These are phyloP conservation scores for Pulveroboletus sp. DNA, from an alignment of 768 basidiomycete species.

Conservation along the genomic window DNA sequence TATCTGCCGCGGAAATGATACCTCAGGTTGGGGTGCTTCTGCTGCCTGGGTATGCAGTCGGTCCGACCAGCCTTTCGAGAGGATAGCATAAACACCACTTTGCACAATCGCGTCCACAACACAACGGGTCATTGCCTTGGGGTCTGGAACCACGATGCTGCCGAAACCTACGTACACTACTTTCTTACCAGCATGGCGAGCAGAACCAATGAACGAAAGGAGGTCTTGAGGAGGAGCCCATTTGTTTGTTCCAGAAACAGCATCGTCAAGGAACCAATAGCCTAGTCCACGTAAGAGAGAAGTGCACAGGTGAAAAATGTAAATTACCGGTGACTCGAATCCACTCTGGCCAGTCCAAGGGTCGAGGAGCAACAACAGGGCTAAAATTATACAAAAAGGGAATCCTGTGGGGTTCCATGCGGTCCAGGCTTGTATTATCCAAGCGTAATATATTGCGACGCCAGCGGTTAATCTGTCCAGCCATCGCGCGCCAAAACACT, in stretches of 20 bases:
- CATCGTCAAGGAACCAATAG: conserved; percentile 96
- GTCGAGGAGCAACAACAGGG: conserved; percentile 83
- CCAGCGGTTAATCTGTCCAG: conserved; percentile 95
- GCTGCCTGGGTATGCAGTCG: conserved; percentile 64
- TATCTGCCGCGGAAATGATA: conserved; percentile 72
- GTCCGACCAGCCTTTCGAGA: conserved; percentile 99
- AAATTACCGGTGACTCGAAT: conserved; percentile 80
- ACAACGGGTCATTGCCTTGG: conserved; percentile 84
- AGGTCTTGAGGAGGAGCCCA: conserved; percentile 85
- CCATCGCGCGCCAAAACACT: conserved; percentile 93
- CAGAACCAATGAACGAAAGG: conserved; percentile 75
- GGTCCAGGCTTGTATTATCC: conserved; percentile 81
- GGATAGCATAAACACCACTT: conserved; percentile 85
- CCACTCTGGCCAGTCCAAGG: conserved; percentile 99
- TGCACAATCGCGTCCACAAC: conserved; percentile 84
- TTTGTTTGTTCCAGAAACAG: conserved; percentile 82
- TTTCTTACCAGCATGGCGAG: conserved; percentile 73
- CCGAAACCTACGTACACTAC: conserved; percentile 98
- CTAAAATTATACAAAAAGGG: conserved; percentile 99
- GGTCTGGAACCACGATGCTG: conserved; percentile 95
- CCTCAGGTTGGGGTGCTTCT: conserved; percentile 58
- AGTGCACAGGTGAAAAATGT: conserved; percentile 1
- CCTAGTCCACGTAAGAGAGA: conserved; percentile 41
- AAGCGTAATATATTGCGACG: conserved; percentile 72
- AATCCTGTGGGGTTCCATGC: conserved; percentile 95